These are phyloP conservation scores for Fennellomyces sp. DNA, from an alignment of 371 early-diverging fungal genomes.

Conservation along the genomic window DNA sequence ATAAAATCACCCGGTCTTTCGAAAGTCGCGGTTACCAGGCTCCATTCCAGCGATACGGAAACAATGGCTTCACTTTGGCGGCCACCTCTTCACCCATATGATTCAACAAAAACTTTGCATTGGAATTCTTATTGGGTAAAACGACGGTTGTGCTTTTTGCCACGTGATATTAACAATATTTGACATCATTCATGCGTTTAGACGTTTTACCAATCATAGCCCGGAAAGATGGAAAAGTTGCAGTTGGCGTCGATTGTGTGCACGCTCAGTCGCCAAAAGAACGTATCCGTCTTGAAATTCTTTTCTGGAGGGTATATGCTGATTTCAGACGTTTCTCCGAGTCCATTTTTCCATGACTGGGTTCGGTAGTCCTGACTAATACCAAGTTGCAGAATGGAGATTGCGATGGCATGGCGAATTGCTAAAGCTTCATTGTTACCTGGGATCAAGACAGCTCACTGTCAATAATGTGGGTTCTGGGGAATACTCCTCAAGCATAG, in stretches of 20 bases:
- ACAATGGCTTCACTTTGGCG: constrained; percentile 55
- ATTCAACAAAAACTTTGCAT: constrained; percentile 45
- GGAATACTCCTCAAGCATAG: constrained; percentile 37
- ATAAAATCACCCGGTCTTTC: too few relatives aligned
- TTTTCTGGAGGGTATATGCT: constrained; percentile 57
- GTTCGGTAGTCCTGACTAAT: constrained; percentile 31
- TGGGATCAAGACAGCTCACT: constrained; percentile 18
- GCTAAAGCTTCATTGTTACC: background rate
- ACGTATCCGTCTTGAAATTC: constrained; percentile 55
- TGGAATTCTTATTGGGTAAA: constrained; percentile 27
- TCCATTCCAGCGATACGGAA: constrained; percentile 68
- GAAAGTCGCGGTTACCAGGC: too few relatives aligned
- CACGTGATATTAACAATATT: background rate
- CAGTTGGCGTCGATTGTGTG: constrained; percentile 59
- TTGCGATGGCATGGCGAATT: too few relatives aligned
- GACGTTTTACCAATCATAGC: constrained; percentile 55
- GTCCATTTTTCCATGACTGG: constrained; percentile 73
- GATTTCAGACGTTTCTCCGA: constrained; percentile 66
- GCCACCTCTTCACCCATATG: constrained; percentile 64
- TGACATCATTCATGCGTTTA: background rate
- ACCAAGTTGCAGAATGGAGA: too few relatives aligned
- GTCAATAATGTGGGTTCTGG: constrained; percentile 32
- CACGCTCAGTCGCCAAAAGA: constrained; percentile 66
- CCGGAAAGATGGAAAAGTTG: constrained; percentile 65
- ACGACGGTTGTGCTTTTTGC: constrained; percentile 37